phyloP scores from a whole-genome alignment of 2,329 filamentous ascomycete species.

The Dryadomyces sulphureus region DNA sequence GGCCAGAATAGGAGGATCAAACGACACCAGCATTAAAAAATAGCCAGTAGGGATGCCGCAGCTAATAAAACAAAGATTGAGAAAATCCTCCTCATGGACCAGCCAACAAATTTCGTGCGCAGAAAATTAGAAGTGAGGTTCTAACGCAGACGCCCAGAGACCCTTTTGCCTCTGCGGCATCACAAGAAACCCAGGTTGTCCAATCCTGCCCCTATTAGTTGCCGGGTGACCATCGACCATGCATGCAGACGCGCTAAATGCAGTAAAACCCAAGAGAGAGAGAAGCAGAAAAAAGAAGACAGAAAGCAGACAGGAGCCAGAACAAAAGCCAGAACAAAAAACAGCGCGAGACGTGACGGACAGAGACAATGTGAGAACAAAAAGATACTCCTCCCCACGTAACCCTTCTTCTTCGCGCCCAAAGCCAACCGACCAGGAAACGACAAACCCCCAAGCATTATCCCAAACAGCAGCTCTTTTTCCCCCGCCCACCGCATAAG shows the following conservation, averaged over 20 bases:
- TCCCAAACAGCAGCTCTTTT: conserved; percentile 8
- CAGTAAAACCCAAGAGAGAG: conserved; percentile 12
- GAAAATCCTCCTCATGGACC: conserved; percentile 29
- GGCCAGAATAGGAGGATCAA: conserved; percentile 2
- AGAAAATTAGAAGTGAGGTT: conserved; percentile 25
- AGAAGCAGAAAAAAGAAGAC: conserved; percentile 13
- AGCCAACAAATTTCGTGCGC: conserved; percentile 30
- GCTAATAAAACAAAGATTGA: conserved; percentile 25
- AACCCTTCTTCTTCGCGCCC: conserved; percentile 8
- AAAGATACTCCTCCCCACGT: conserved; percentile 3
- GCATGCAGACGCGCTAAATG: conserved; percentile 14
- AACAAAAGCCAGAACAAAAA: not conserved
- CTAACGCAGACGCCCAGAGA: conserved; percentile 12
- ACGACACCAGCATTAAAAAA: conserved; percentile 22
- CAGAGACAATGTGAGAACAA: conserved; percentile 1
- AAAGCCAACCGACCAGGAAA: conserved; percentile 9
- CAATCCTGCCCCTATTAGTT: conserved; percentile 28
- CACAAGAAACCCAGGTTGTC: conserved; percentile 21
- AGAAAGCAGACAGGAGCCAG: conserved; percentile 9
- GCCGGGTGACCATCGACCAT: conserved; percentile 24
- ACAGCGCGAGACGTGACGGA: conserved; percentile 5
- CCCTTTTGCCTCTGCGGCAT: conserved; percentile 20
- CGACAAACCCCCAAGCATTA: conserved; percentile 7
- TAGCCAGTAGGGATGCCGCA: conserved; percentile 22
- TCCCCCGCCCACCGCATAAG: conserved; percentile 12